Evolutionary conservation across 305 asterid genomes (phyloP).

Genomic region (Solanum hybrid): DNA sequence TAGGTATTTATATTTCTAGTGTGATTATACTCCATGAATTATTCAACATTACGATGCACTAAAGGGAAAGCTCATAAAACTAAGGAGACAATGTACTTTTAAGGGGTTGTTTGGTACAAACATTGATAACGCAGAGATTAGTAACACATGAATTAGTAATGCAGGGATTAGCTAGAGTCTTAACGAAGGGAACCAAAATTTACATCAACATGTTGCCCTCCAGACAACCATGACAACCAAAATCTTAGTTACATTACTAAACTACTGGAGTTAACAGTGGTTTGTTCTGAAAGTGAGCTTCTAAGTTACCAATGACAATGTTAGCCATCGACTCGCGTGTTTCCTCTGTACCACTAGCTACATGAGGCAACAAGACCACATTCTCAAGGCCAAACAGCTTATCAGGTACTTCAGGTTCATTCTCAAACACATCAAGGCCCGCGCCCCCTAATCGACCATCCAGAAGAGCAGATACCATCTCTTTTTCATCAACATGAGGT

Average conservation of each 20-base stretch:
- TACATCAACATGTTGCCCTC: not conserved
- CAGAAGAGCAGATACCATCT: not conserved
- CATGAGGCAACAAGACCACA: not conserved
- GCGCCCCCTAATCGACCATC: not conserved
- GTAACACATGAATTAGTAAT: no score
- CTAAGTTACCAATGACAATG: slow-evolving; percentile 1
- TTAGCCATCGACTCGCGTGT: not conserved
- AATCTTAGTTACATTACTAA: not conserved
- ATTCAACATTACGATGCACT: no score
- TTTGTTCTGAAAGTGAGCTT: slow-evolving; percentile 13
- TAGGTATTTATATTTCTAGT: not conserved
- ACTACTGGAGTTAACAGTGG: slow-evolving; percentile 8
- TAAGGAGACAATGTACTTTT: not conserved
- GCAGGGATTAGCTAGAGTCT: no score
- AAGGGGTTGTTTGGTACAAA: no score
- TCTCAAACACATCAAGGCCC: not conserved
- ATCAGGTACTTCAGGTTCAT: not conserved
- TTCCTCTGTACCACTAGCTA: not conserved
- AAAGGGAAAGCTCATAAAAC: not conserved
- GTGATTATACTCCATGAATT: not conserved
- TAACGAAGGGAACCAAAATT: not conserved
- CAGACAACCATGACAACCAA: not conserved
- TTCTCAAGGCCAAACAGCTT: not conserved
- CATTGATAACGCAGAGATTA: no score
- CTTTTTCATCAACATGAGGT: not conserved